Evolutionary conservation across 768 basidiomycete species (phyloP).

Genomic region (Phlebiopsis flavidoalba): DNA sequence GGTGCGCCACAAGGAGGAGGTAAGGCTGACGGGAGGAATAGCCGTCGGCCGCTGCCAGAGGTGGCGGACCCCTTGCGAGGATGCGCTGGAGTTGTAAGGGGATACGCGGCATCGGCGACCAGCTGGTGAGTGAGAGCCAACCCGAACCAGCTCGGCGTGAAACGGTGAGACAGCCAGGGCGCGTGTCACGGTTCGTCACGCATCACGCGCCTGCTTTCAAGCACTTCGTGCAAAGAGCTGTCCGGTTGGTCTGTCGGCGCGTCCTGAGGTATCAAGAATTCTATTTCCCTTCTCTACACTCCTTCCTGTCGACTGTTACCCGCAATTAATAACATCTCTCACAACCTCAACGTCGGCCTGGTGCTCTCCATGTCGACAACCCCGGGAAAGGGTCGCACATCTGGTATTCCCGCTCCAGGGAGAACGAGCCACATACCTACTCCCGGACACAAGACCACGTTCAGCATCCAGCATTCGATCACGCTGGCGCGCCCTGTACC

Average conservation of each 20-base stretch:
- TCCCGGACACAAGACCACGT: constrained; percentile 64
- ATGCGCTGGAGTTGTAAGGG: constrained; percentile 20
- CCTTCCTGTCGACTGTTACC: neutral
- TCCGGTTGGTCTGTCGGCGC: neutral
- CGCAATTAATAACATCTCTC: neutral
- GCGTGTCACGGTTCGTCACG: neutral
- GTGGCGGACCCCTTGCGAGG: constrained; percentile 15
- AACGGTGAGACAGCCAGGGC: neutral
- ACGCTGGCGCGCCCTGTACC: constrained; percentile 28
- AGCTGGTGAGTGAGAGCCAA: neutral
- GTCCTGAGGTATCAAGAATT: neutral
- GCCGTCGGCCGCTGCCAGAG: constrained; percentile 3
- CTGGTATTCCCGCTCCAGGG: constrained; percentile 45
- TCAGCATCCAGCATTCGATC: constrained; percentile 47
- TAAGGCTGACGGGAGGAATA: neutral
- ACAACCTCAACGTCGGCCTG: neutral
- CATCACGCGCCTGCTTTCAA: neutral
- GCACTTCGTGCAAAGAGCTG: neutral
- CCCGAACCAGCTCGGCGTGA: neutral
- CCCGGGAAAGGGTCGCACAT: constrained; percentile 37
- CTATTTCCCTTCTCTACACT: neutral
- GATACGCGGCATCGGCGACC: constrained; percentile 20
- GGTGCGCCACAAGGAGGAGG: neutral
- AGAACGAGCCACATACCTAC: constrained; percentile 55
- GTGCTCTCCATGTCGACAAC: constrained; percentile 33